Conservation (phyloP, 257 asterid genomes). For the Gentiana macrophylla region DNA sequence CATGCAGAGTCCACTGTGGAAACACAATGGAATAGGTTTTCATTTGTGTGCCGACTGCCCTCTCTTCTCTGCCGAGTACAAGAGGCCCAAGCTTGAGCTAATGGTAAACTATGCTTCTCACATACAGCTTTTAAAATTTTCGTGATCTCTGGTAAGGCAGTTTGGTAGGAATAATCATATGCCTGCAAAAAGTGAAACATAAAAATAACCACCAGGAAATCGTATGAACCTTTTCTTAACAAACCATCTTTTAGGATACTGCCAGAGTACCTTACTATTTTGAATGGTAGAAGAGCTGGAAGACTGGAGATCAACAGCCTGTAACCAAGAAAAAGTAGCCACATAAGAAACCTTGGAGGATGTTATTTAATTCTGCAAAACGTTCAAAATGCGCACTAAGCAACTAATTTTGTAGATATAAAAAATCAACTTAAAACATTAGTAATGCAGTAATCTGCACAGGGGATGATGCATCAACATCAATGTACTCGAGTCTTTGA, state of each 20-base stretch:
- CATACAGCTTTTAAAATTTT: conserved; percentile 61
- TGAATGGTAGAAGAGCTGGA: conserved; percentile 33
- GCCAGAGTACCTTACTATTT: conserved; percentile 34
- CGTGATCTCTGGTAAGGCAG: conserved; percentile 61
- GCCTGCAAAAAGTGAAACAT: conserved; percentile 31
- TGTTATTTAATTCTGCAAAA: too few relatives aligned
- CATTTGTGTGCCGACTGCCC: conserved; percentile 71
- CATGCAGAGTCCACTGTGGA: conserved; percentile 78
- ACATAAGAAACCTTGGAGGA: too few relatives aligned
- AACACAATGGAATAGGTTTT: conserved; percentile 44
- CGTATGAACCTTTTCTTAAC: not conserved
- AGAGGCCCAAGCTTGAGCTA: conserved; percentile 86
- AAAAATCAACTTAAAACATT: too few relatives aligned
- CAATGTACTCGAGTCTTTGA: too few relatives aligned
- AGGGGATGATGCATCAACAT: too few relatives aligned
- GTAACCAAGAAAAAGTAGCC: conserved; percentile 11
- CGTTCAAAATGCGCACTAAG: too few relatives aligned
- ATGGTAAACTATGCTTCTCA: conserved; percentile 48
- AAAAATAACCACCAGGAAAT: conserved; percentile 8
- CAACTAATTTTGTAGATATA: too few relatives aligned
- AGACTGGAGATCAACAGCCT: conserved; percentile 80
- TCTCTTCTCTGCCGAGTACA: conserved; percentile 63
- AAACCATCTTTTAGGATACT: conserved; percentile 2
- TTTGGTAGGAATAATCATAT: conserved; percentile 52
- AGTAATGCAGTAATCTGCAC: too few relatives aligned